Evolutionary conservation across 106 monocot species (phyloP).

Genomic region (Apostasia shenzhenica): DNA sequence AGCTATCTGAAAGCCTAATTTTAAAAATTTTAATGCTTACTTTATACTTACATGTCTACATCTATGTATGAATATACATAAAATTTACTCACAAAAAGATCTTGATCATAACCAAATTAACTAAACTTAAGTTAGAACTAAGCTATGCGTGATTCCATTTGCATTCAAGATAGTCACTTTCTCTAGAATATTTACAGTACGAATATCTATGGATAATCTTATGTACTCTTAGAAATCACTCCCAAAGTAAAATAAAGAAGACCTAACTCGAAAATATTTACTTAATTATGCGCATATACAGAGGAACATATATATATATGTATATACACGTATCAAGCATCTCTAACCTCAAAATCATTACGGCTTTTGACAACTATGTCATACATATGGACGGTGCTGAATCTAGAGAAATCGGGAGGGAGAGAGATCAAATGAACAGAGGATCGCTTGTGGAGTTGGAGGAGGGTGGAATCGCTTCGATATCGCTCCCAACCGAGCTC

Average conservation of each 20-base stretch:
- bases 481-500: constrained; percentile 61
- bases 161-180: no score
- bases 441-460: constrained; percentile 64
- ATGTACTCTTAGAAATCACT: background rate
- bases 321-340: constrained; percentile 9
- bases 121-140: no score
- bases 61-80: no score
- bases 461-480: constrained; percentile 18
- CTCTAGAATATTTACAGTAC: no score
- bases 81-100: no score
- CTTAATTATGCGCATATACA: no score
- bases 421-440: constrained; percentile 63
- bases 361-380: constrained; percentile 75
- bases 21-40: no score
- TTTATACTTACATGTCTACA: no score
- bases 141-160: no score
- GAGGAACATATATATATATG: no score
- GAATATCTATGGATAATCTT: background rate
- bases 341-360: constrained; percentile 68
- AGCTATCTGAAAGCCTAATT: no score
- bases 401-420: constrained; percentile 42
- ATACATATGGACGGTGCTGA: constrained; percentile 64
- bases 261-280: background rate
- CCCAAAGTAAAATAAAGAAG: background rate
- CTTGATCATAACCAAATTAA: no score